Base-by-base conservation (phyloP, 495 filamentous ascomycete species). In the Thermochaetoides thermophila region DNA sequence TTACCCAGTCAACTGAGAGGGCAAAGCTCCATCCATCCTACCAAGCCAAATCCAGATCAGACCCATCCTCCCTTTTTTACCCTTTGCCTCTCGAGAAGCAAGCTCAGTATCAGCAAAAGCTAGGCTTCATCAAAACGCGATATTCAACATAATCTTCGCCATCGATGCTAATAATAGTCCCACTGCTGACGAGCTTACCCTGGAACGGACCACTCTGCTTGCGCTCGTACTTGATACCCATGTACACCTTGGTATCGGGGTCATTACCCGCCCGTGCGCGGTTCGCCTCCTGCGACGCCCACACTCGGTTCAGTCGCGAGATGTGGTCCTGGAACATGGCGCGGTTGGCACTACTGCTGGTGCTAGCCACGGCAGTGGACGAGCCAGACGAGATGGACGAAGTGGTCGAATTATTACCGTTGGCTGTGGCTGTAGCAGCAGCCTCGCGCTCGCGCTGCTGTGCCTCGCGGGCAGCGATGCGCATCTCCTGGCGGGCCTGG, bases 101-200 rank as follows among this genome's bases (percentile, higher is more conserved):
- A 20, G 29, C 20, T n/a, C n/a, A n/a, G 6, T 15, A 3, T 27
- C 37, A 61, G 17, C 61, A 70, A 34, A 70, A 72, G 2, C 45
- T 61, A 10, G 66, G 66, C 48, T 69, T 70, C 10, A 59, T 68
- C 26, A 72, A 52, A 1, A 72, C 64, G 8, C 66, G 56, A 31
- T 72, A 72, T 46, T 70, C 66, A 17, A 72, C 64, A 35, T 66
- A 72, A 27, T 72, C 68, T 43, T 72, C 68, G 7, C 68, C 68
- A 33, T 72, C 68, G 24, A 72, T 70, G 27, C 44, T 64, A 31
- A 72, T 59, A 14, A 70, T 66, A 7, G 57, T 56, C 17, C 64
- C 57, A 29, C 60, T 55, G 41, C 60, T 63, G 24, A 68, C 66
- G 2, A 69, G 56, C 39, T 64, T 64, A 21, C 65, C 65, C 32